Evolutionary conservation across 208 protist genomes (phyloP), one percentile per base, ranked within the genome.

Genomic region (Lotmaria passim): DNA sequence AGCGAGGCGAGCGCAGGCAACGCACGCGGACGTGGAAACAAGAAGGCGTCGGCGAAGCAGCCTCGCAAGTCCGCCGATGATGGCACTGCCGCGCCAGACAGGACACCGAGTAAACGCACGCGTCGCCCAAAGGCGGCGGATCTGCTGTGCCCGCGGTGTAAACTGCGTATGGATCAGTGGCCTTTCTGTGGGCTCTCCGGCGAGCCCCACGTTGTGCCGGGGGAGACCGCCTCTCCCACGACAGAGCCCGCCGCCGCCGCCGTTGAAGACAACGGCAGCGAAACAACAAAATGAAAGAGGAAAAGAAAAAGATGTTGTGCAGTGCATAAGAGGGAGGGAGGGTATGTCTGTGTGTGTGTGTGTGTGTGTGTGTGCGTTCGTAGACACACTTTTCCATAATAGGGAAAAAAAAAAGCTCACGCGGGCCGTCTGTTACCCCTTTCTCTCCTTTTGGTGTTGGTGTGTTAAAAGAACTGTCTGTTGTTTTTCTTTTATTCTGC

Each of bases 121-220:
- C 21, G 46, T 26, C 57, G 30, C 64, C 26, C 28, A 17, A 73
- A 44, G 10, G 69, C 61, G 34, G 55, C 57, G 14, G 46, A 66
- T 3, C 66, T 74, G 28, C 19, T 82, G 38, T 91, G 85, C 53
- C 56, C 56, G 15, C 66, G 46, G 28, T 91, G 85, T 51, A 80
- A 77, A 17, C 72, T 91, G 36, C 70, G 66, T 41, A 75, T 78
- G 64, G 55, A 74, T n/a, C 73, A 91, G 23, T 91, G 85, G 85
- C 74, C 75, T 0, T 91, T 81, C 69, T 91, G 85, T 50, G 85
- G 85, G 15, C 30, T 91, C 12, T 78, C 80, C 7, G 86, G 82
- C 36, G 78, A 86, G 14, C 48, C 66, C n/a, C 82, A 92, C 61
- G 70, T 75, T 1, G 17, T 71, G 28, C 61, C 30, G n/a, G 62